A percentile compares a stretch with the other conserved stretches of the same genome.
Evolutionary conservation across 345 rosid species (phyloP).

Genomic region (Cardamine resedifolia): DNA sequence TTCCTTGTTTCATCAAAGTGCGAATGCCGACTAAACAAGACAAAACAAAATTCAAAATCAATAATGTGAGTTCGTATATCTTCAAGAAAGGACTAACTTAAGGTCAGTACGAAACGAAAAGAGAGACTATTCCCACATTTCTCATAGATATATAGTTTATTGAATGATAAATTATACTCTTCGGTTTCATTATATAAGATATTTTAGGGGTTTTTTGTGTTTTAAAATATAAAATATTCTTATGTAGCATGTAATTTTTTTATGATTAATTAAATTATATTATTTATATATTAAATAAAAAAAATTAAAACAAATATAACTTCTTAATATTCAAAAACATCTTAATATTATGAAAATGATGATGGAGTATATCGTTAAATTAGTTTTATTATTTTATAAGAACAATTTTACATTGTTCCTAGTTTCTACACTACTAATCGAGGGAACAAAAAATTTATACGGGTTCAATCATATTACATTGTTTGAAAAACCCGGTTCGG

Average conservation of each 20-base stretch:
- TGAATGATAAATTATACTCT: conserved; percentile 8
- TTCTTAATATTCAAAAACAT: too few species aligned
- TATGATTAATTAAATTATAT: too few species aligned
- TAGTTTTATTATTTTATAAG: neutral
- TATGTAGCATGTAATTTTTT: too few species aligned
- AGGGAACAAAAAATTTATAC: neutral
- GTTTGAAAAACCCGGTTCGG: neutral
- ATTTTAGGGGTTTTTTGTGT: too few species aligned
- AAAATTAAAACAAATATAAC: too few species aligned
- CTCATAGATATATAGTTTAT: too few species aligned
- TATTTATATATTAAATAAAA: too few species aligned
- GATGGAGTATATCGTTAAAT: neutral
- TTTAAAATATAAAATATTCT: too few species aligned
- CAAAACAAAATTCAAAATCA: neutral
- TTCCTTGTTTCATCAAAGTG: conserved; percentile 8
- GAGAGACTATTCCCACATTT: neutral
- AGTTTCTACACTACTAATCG: neutral
- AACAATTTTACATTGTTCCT: neutral
- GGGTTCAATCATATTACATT: neutral
- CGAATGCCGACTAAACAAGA: neutral
- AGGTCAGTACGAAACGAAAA: neutral
- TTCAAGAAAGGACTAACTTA: neutral
- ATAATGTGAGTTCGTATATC: neutral
- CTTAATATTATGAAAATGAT: too few species aligned
- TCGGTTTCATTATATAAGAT: too few species aligned